Evolutionary conservation across 164 flowering plant genomes (phyloP), one percentile per base, ranked within the genome.

Genomic region (Protea cynaroides): DNA sequence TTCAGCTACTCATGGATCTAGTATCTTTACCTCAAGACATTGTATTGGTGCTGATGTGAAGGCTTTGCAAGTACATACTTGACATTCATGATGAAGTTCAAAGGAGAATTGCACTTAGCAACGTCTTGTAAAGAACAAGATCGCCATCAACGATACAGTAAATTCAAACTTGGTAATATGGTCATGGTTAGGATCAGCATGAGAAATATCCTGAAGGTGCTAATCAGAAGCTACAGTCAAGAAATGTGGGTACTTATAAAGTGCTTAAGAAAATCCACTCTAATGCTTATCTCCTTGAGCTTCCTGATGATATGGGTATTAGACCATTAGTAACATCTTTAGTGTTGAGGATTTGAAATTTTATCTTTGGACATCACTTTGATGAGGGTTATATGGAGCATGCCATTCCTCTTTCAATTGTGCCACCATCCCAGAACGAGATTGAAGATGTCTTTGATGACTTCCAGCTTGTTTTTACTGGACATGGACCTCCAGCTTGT

Each of bases 101-200:
- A 4, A 37, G 40, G 40, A 37, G 40, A 37, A 51, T 51, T 15
- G n/a, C 57, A 0, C 6, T 37, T 8, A n/a, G 47, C 58, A 63
- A 29, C 19, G 59, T 47, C 12, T 18, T 14, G n/a, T 49, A 62
- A 5, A 62, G 49, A 14, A 8, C 21, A 25, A 34, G 55, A 62
- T 49, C 47, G 14, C 3, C 25, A 8, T 29, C 25, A 14, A 14
- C 25, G 12, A 11, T 24, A 25, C 25, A 40, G 7, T 61, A 43
- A 49, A 25, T 63, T 63, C 22, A 51, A 63, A 8, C 47, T 51
- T 21, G 58, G 57, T 18, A 25, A 63, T 43, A 63, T 63, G 65
- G 57, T 63, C 19, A 63, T 63, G 57, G 44, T 63, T 23, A 25
- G 25, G 9, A 51, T 63, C 9, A 56, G 17, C 65, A 24, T 29